Evolutionary conservation across 148 eudicot species (phyloP).

Genomic region (Heliamphora exappendiculata): DNA sequence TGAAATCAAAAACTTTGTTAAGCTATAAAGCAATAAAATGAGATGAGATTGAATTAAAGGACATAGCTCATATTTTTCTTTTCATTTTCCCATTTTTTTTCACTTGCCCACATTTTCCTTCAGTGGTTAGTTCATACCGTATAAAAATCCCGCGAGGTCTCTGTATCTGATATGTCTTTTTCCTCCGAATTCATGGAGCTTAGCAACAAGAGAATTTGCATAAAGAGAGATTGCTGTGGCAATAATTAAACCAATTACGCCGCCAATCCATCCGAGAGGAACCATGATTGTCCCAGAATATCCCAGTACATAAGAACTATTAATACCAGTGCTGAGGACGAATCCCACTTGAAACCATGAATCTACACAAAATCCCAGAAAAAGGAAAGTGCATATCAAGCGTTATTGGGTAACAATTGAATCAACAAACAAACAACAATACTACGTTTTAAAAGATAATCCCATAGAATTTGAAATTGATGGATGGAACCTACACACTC

Average conservation of each 20-base stretch:
- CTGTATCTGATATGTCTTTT: constrained; percentile 83
- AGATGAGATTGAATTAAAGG: neutral
- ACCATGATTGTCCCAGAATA: constrained; percentile 81
- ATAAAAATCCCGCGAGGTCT: constrained; percentile 80
- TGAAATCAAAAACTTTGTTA: neutral
- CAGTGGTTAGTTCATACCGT: constrained; percentile 52
- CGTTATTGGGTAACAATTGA: too few relatives aligned
- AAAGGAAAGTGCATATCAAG: too few relatives aligned
- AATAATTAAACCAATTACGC: constrained; percentile 55
- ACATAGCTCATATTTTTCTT: neutral
- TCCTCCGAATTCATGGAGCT: constrained; percentile 84
- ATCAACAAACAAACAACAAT: too few relatives aligned
- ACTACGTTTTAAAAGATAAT: too few relatives aligned
- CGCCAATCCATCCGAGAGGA: constrained; percentile 83
- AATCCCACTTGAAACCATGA: constrained; percentile 91
- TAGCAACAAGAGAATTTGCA: constrained; percentile 78
- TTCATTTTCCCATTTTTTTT: too few relatives aligned
- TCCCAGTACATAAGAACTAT: constrained; percentile 87
- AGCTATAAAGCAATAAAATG: neutral
- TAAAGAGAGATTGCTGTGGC: constrained; percentile 66
- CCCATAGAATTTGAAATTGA: too few relatives aligned
- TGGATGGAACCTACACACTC: too few relatives aligned
- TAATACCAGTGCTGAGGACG: constrained; percentile 80
- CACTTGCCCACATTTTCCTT: too few relatives aligned
- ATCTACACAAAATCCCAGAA: constrained; percentile 37